These are phyloP conservation scores for Cyberlindnera veronae DNA, from an alignment of 805 yeast genomes.

Conservation along the genomic window DNA sequence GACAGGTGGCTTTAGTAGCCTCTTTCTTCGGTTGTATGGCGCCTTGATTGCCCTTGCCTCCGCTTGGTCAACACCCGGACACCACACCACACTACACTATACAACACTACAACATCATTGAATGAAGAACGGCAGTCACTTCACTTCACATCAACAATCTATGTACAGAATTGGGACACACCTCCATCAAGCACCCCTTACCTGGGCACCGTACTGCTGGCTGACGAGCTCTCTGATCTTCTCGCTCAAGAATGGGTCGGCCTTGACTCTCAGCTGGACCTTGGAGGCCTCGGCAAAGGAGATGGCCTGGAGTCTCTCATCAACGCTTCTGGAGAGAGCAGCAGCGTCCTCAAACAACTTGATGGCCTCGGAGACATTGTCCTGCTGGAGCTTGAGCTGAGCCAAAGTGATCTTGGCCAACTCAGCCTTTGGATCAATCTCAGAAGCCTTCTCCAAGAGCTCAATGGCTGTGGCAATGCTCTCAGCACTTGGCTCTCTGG, in stretches of 20 bases:
- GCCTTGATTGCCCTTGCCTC: too few species aligned
- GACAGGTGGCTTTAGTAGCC: too few species aligned
- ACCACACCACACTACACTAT: too few species aligned
- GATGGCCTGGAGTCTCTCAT: conserved; percentile 87
- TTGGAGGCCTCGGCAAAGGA: conserved; percentile 91
- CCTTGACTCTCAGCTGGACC: conserved; percentile 75
- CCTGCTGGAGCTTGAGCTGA: conserved; percentile 82
- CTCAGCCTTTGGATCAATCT: conserved; percentile 84
- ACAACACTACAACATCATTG: too few species aligned
- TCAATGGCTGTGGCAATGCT: conserved; percentile 55
- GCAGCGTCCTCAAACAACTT: conserved; percentile 79
- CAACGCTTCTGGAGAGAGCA: conserved; percentile 73
- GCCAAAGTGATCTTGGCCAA: conserved; percentile 89
- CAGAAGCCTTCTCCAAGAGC: conserved; percentile 69
- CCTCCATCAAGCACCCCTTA: too few species aligned
- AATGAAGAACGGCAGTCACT: too few species aligned
- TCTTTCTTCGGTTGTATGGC: too few species aligned
- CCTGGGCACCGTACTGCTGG: conserved; percentile 29
- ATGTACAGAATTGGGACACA: too few species aligned
- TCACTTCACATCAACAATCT: too few species aligned
- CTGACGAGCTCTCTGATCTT: conserved; percentile 62
- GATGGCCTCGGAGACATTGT: conserved; percentile 78
- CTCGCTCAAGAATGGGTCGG: conserved; percentile 60
- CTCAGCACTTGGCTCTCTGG: conserved; percentile 45
- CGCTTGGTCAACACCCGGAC: too few species aligned